Percentiles rank a stretch among this genome's conserved stretches.
Evolutionary conservation across 169 alveolate species (phyloP).

Genomic region (Cryptosporidium sp.): DNA sequence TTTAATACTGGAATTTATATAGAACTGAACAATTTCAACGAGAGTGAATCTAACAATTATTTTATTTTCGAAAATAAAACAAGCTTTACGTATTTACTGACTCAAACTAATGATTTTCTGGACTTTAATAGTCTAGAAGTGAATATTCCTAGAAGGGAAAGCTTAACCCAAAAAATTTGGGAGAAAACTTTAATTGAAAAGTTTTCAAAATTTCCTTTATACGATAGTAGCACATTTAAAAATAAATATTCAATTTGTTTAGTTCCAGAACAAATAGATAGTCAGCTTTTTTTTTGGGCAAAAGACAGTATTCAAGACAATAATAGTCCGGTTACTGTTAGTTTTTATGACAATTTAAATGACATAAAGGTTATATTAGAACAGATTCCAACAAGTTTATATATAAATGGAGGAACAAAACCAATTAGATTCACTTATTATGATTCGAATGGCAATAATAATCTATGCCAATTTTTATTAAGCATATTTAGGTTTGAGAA

Average conservation of each 20-base stretch:
- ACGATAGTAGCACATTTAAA: not conserved
- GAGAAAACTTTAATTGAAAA: slow-evolving; percentile 16
- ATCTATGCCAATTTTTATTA: not conserved
- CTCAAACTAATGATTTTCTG: not conserved
- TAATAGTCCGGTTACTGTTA: not conserved
- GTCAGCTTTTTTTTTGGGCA: slow-evolving; percentile 33
- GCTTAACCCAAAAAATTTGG: slow-evolving; percentile 4
- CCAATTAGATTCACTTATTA: not conserved
- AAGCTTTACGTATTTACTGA: not conserved
- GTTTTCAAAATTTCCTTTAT: not conserved
- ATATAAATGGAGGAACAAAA: not conserved
- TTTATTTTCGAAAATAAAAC: slow-evolving; percentile 31
- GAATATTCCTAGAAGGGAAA: not conserved
- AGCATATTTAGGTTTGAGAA: slow-evolving; percentile 2
- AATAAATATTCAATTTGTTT: not conserved
- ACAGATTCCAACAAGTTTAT: not conserved
- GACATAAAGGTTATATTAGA: not conserved
- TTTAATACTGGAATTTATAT: not conserved
- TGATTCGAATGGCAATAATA: not conserved
- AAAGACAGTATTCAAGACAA: not conserved
- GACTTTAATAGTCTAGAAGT: not conserved
- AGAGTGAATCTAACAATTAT: not conserved
- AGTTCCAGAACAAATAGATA: not conserved
- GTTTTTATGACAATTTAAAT: not conserved
- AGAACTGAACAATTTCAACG: not conserved